Base-by-base conservation (phyloP, 805 yeast genomes). In the Metschnikowia bowlesiae region DNA sequence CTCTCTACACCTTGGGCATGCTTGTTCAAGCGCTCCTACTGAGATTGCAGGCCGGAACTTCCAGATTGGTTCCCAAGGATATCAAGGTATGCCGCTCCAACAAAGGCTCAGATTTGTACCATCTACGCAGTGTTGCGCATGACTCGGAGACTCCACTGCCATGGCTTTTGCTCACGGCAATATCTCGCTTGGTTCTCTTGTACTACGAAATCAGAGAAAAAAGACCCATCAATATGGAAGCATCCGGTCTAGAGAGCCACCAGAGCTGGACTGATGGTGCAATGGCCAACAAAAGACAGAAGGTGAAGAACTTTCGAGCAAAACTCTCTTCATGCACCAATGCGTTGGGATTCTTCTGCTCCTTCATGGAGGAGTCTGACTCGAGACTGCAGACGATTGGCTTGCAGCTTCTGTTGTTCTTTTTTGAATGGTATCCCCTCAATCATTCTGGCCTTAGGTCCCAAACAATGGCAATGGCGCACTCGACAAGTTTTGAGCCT, bases 101-200 rank as follows among this genome's bases (percentile, higher is more conserved):
- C 11, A 13, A 18, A 14, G 29, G 11, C 14, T n/a, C 41, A 6
- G 45, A 36, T 22, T 66, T 73, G 73, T 68, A 65, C 43, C 49
- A 55, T 7, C 53, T 70, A 9, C 54, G 49, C 6, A 53, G 64
- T 6, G 59, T 69, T 1, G 58, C 53, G 38, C 53, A 68, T 35
- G 47, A 35, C n/a, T 55, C 66, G 6, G 37, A 51, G 9, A 49
- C 59, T 31, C 42, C 49, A 39, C 55, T 52, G 8, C 62, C 71
- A 0, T 81, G 85, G 85, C 59, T 80, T 10, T 53, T 70, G 4
- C 47, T 66, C 1, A 47, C 60, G 7, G 81, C 79, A 0, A 30
- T 74, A 7, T 49, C 66, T 0, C 65, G 58, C 37, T 53, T 79
- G 2, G 31, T 76, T 0, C 37, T 48, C 0, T 44, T 65, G 2